These are phyloP conservation scores for Xylariales sp. DNA, from an alignment of 2,329 filamentous ascomycete genomes.

Conservation along the genomic window DNA sequence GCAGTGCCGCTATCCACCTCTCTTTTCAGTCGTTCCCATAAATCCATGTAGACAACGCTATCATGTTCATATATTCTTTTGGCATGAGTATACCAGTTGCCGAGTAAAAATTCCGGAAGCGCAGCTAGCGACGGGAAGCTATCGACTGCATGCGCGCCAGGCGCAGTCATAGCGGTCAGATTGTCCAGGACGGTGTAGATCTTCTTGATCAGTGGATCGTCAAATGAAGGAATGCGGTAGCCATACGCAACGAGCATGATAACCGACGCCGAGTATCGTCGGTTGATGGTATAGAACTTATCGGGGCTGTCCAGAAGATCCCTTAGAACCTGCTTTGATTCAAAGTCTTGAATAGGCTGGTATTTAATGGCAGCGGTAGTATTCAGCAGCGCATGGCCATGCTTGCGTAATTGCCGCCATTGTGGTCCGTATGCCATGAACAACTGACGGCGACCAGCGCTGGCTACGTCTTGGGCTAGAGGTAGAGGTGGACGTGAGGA, in stretches of 20 bases:
- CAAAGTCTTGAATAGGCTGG: slow-evolving; percentile 1
- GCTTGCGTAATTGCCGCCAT: not conserved
- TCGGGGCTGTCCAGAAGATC: slow-evolving; percentile 2
- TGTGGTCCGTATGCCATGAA: slow-evolving; percentile 10
- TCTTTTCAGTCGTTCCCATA: not conserved
- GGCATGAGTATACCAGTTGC: not conserved
- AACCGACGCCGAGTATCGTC: slow-evolving; percentile 2
- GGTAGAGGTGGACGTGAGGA: not conserved
- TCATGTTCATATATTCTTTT: not conserved
- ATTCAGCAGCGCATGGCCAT: slow-evolving; percentile 2
- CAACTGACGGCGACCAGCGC: not conserved
- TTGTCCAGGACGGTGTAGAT: not conserved
- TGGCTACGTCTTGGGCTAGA: slow-evolving; percentile 14
- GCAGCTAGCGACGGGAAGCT: not conserved
- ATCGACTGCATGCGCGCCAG: not conserved
- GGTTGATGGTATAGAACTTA: slow-evolving; percentile 5
- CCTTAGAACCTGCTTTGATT: not conserved
- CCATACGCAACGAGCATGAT: slow-evolving; percentile 3
- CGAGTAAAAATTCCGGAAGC: not conserved
- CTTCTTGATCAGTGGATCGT: slow-evolving; percentile 3
- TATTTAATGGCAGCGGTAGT: not conserved
- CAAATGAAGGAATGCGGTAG: slow-evolving; percentile 15
- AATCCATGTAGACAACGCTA: not conserved
- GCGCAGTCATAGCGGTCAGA: not conserved
- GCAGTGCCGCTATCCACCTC: not conserved